These are phyloP conservation scores for Paramecium tetraurelia DNA, from an alignment of 73 alveolate genomes.

Conservation along the genomic window DNA sequence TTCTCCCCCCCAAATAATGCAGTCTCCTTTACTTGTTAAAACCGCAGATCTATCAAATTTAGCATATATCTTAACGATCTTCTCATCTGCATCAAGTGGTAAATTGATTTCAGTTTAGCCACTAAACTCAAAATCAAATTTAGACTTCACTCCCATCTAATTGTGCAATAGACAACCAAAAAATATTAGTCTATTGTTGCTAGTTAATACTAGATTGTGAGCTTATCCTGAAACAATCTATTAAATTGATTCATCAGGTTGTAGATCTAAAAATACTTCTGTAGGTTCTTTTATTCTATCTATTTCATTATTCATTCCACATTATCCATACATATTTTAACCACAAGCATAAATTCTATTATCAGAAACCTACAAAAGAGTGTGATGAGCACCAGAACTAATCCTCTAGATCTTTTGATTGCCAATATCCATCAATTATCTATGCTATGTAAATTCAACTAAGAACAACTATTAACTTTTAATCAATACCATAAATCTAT, in stretches of 20 bases:
- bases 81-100: constrained; percentile 8
- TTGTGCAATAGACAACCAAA: constrained; percentile 4
- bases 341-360: constrained; percentile 8
- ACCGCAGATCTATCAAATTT: constrained; percentile 48
- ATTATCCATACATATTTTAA: constrained; percentile 17
- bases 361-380: not conserved
- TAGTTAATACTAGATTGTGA: constrained; percentile 11
- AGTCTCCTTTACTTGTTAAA: constrained; percentile 18
- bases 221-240: constrained; percentile 23
- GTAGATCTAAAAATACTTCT: constrained; percentile 12
- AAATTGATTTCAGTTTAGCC: not conserved
- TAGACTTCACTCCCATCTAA: not conserved
- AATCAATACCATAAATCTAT: not conserved
- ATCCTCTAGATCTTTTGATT: not conserved
- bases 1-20: constrained; percentile 35
- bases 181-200: not conserved
- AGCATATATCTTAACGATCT: constrained; percentile 9
- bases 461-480: not conserved
- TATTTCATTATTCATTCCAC: not conserved
- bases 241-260: not conserved
- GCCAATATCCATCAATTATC: not conserved
- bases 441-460: not conserved
- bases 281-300: not conserved
- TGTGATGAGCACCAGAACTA: constrained; percentile 13
- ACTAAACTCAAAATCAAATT: constrained; percentile 8